Conservation (phyloP, 2,329 filamentous ascomycete genomes). For the Ceratocystiopsis sp. region DNA sequence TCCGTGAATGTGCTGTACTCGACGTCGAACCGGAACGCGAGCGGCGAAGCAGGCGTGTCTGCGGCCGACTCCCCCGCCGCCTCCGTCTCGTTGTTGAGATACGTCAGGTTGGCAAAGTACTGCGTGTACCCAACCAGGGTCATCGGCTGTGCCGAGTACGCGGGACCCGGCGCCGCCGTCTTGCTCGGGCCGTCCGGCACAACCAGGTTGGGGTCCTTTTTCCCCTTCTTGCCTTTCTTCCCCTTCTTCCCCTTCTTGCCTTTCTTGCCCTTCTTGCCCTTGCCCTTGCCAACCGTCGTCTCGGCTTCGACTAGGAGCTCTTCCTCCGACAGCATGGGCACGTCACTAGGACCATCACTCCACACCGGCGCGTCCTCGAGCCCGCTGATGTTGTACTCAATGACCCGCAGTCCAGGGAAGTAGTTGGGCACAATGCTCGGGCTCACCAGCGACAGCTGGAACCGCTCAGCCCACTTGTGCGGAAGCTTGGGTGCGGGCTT, state of each 20-base stretch:
- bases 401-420: conserved; percentile 75
- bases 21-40: conserved; percentile 55
- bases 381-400: conserved; percentile 82
- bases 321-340: conserved; percentile 9
- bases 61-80: conserved; percentile 3
- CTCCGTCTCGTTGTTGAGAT: conserved; percentile 58
- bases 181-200: conserved; percentile 59
- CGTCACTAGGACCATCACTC: conserved; percentile 18
- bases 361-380: conserved; percentile 40
- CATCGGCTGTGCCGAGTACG: conserved; percentile 72
- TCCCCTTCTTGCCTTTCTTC: conserved; percentile 22
- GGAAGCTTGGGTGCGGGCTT: conserved; percentile 20
- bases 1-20: conserved; percentile 79
- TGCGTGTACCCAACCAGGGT: conserved; percentile 70
- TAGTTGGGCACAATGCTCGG: conserved; percentile 88
- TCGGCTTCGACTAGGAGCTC: conserved; percentile 9
- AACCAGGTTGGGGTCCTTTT: conserved; percentile 41
- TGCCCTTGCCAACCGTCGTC: conserved; percentile 15
- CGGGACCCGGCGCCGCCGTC: conserved; percentile 62
- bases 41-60: conserved; percentile 36
- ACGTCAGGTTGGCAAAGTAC: conserved; percentile 86
- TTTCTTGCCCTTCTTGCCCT: conserved; percentile 3
- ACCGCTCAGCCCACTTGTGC: conserved; percentile 60
- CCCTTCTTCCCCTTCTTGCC: conserved; percentile 1
- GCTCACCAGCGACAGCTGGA: conserved; percentile 61